Evolutionary conservation across 2,329 filamentous ascomycete species (phyloP), one percentile per base, ranked within the genome.

Genomic region (Zymoseptoria passerinii): DNA sequence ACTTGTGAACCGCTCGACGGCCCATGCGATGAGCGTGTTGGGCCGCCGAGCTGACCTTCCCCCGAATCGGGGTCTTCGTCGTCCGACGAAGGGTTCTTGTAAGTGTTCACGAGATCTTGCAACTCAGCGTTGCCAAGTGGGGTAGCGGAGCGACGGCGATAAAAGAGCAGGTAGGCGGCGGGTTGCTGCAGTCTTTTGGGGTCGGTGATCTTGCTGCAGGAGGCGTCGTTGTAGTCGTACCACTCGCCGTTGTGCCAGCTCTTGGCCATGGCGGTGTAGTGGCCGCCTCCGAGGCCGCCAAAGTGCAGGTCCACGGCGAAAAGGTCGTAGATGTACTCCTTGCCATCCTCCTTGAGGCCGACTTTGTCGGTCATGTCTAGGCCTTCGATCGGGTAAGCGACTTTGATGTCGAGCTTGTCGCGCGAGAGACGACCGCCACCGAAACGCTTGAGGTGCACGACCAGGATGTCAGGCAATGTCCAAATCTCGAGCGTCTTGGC

Each of bases 401-500:
- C 91, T 8, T 89, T 76, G 7, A 92, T 86, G 67, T 97, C 92
- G 52, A 99, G 81, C 78, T 99, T 99, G 73, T 96, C 91, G 57
- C 92, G 81, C 65, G 92, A 87, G 61, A 81, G 87, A 16, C 89
- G 85, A 65, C 86, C 88, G 23, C 88, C 91, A 71, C 90, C 95
- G 73, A 99, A 99, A 6, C 94, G 85, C 79, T 99, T 99, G 53
- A 99, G 80, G 71, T 99, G 94, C 61, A 96, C 88, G 50, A 97
- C 88, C 16, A 99, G 81, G 61, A 97, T 95, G 72, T 99, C 94
- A 0, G 94, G 94, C 1, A 89, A 87, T 70, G 92, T 96, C 94
- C 94, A 99, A 18, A 99, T 83, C 70, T 97, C 92, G 55, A 99
- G 90, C 69, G 94, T 96, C 78, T 99, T 99, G 75, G 87, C 92